Evolutionary conservation across 148 eudicot genomes (phyloP), one percentile per base, ranked within the genome.

Genomic region (Camellia japonica): DNA sequence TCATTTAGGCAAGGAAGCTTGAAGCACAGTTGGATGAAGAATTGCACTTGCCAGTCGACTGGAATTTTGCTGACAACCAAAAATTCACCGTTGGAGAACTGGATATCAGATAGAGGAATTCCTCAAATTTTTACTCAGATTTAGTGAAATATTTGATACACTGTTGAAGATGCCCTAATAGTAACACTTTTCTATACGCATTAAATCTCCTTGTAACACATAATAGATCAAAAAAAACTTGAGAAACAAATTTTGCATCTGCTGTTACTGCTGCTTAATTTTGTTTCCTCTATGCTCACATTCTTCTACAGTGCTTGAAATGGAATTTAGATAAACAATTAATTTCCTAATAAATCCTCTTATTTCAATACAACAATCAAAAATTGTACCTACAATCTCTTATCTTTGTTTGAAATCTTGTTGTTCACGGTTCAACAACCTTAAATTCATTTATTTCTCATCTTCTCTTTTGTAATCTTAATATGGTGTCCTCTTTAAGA

Each of bases 1-100:
- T 23, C 68, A 52, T 82, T 20, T 71, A 97, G 99, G 98, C 99
- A 61, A 86, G 99, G 91, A 92, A 86, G 74, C 98, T 97, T 85
- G 99, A 97, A 89, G 98, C 96, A 18, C 98, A 94, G 82, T 87
- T 97, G 80, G 98, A 97, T 89, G 99, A 94, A 83, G 97, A 92
- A 86, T 91, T 97, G 99, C 89, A 83, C 80, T 87, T 87, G 70
- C 30, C 0, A 23, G 30, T 23, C 30, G 0, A 23, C 30, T 23
- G 30, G 30, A 0, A 23, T 23, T 23, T 23, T 23, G 30, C 30
- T 23, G 0, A 23, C 30, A 23, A 23, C 30, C 30, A 23, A 23
- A 23, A 23, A 23, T 23, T 23, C 30, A 23, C 30, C 30, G 30
- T 23, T 23, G 30, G 30, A 23, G 30, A 23, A 23, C 30, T 23